Evolutionary conservation across 768 basidiomycete genomes (phyloP).

Genomic region (Boletales sp.): DNA sequence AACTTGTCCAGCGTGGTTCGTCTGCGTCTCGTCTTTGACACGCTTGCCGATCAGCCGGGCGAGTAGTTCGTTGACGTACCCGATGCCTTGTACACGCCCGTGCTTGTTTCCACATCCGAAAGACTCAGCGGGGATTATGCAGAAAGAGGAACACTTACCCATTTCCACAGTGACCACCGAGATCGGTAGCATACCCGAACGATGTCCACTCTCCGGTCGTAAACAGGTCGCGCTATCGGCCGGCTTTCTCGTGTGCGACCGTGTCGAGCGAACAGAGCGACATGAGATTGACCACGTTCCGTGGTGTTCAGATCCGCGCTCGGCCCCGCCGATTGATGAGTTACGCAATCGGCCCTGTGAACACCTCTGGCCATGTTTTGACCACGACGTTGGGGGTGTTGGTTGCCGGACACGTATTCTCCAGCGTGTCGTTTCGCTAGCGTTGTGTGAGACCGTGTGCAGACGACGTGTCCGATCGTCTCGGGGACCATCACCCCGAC

Average conservation of each 20-base stretch:
- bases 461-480: no score
- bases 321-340: constrained; percentile 59
- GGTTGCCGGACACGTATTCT: constrained; percentile 62
- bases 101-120: constrained; percentile 62
- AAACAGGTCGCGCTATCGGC: constrained; percentile 71
- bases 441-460: not conserved
- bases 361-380: constrained; percentile 48
- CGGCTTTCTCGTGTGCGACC: constrained; percentile 42
- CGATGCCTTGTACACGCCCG: constrained; percentile 76
- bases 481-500: constrained; percentile 45
- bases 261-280: constrained; percentile 76
- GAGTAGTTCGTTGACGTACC: constrained; percentile 82
- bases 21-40: constrained; percentile 68
- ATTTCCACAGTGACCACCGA: constrained; percentile 72
- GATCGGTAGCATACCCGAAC: constrained; percentile 65
- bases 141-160: constrained; percentile 40
- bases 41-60: constrained; percentile 65
- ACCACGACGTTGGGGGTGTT: constrained; percentile 42
- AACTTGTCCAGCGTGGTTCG: constrained; percentile 66
- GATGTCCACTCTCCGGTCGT: constrained; percentile 51
- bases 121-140: no score
- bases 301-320: constrained; percentile 53
- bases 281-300: constrained; percentile 58
- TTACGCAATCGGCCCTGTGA: constrained; percentile 48
- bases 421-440: constrained; percentile 60